A percentile compares a stretch with the other conserved stretches of the same genome.
phyloP scores from a whole-genome alignment of 768 basidiomycete species.

The Udeniomyces megalosporus region DNA sequence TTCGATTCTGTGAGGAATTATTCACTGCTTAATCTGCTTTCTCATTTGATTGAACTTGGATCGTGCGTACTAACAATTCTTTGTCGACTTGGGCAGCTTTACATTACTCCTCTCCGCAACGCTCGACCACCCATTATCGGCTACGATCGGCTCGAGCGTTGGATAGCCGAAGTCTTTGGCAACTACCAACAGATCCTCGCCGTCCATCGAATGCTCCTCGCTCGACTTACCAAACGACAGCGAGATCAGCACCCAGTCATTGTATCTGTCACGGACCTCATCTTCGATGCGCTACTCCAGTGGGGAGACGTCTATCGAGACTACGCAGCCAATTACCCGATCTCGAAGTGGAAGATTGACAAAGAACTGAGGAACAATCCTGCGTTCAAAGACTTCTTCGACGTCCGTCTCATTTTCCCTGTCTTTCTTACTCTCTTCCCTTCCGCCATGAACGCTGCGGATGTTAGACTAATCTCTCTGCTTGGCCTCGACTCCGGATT shows the following conservation, averaged over 20 bases:
- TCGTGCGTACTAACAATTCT: background rate
- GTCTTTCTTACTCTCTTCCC: background rate
- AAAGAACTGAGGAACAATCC: constrained; percentile 24
- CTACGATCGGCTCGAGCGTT: constrained; percentile 16
- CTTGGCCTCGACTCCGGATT: background rate
- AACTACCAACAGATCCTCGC: constrained; percentile 21
- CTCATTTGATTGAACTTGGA: background rate
- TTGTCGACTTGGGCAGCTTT: constrained; percentile 42
- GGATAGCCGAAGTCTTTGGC: constrained; percentile 10
- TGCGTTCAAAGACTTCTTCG: constrained; percentile 24
- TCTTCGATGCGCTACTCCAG: constrained; percentile 29
- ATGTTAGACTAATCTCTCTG: no score
- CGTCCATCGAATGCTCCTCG: constrained; percentile 25
- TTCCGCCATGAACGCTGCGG: no score
- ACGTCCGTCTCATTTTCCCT: constrained; percentile 17
- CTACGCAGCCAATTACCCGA: constrained; percentile 30
- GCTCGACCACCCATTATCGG: constrained; percentile 54
- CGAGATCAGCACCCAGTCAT: constrained; percentile 30
- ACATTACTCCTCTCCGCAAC: constrained; percentile 33
- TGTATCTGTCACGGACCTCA: constrained; percentile 27
- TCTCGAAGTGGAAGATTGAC: constrained; percentile 29
- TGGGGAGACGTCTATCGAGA: constrained; percentile 31
- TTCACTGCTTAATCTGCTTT: background rate
- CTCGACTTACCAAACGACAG: constrained; percentile 26
- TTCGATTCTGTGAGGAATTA: constrained; percentile 50